Evolutionary conservation across 2,329 filamentous ascomycete genomes (phyloP), one percentile per base, ranked within the genome.

Genomic region (Parafenestella ontariensis): DNA sequence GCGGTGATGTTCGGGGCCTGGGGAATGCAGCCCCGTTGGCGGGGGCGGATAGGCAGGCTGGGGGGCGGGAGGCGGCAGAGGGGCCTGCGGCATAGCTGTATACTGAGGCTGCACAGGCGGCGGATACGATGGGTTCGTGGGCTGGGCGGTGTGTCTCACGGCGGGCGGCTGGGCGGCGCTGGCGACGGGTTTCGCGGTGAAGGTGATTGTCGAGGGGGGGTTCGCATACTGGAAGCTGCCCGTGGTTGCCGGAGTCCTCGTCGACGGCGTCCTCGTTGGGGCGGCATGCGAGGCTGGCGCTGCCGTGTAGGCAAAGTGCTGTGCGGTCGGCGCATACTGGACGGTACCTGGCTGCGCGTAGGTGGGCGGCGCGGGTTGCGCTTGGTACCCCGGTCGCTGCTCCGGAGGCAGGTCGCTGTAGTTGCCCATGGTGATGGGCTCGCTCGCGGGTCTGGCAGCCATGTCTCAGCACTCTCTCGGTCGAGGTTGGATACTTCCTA

Each of bases 381-480:
- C 13, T 17, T 34, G 63, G 47, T 76, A 79, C 31, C 72, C 75
- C 2, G 78, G 77, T 5, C 78, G 69, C 56, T 81, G 73, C 46
- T 79, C 65, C 11, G 77, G 78, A 24, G 78, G 78, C 9, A 79
- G 70, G 56, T 81, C 78, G 21, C 69, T 65, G 55, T 77, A 80
- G 49, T 73, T 76, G 46, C 78, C 78, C 76, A 79, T 79, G 44
- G 76, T 78, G 29, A 78, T 73, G 57, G 70, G 70, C 41, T 72
- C 65, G 53, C 54, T 61, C 29, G 54, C 52, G 23, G 64, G 63
- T 63, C 71, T 75, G 59, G 64, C 44, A 41, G 67, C 68, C 70
- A 73, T 73, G 46, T 66, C 59, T 73, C 65, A 72, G 71, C 61
- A 56, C 29, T 48, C 9, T 52, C 36, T 56, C 55, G 43, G 46